A percentile compares a stretch with the other conserved stretches of the same genome.
Conservation (phyloP, 208 protist genomes). For the Angomonas desouzai region DNA sequence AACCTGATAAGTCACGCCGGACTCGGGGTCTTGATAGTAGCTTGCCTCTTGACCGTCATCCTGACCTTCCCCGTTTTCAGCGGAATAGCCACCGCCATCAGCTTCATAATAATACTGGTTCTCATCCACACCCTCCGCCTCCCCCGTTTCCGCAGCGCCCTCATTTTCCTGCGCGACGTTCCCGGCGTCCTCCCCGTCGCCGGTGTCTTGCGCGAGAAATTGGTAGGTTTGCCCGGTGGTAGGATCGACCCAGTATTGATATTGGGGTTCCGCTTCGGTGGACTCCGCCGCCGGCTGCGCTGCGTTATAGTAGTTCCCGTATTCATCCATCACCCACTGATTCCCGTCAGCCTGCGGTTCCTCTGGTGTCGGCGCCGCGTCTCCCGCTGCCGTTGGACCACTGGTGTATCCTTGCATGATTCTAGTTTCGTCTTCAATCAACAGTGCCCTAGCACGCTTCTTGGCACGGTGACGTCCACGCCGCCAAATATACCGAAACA, state of each 20-base stretch:
- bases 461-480: slow-evolving; percentile 46
- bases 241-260: slow-evolving; percentile 21
- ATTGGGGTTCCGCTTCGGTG: neutral
- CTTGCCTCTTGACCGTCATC: neutral
- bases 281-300: neutral
- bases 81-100: neutral
- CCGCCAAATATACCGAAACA: slow-evolving; percentile 56
- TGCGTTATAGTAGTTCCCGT: slow-evolving; percentile 46
- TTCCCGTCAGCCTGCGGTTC: slow-evolving; percentile 1
- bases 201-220: slow-evolving; percentile 2
- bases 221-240: slow-evolving; percentile 24
- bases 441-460: slow-evolving; percentile 33
- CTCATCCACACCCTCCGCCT: neutral
- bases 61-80: neutral
- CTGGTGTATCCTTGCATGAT: slow-evolving; percentile 46
- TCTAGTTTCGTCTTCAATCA: slow-evolving; percentile 62
- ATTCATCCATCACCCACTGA: slow-evolving; percentile 42
- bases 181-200: neutral
- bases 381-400: neutral
- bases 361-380: neutral
- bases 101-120: neutral
- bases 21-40: slow-evolving; percentile 1
- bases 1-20: slow-evolving; percentile 8
- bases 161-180: neutral
- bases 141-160: neutral